Conservation (phyloP, 192 early-diverging fungal genomes). For the Backusella luteola region DNA sequence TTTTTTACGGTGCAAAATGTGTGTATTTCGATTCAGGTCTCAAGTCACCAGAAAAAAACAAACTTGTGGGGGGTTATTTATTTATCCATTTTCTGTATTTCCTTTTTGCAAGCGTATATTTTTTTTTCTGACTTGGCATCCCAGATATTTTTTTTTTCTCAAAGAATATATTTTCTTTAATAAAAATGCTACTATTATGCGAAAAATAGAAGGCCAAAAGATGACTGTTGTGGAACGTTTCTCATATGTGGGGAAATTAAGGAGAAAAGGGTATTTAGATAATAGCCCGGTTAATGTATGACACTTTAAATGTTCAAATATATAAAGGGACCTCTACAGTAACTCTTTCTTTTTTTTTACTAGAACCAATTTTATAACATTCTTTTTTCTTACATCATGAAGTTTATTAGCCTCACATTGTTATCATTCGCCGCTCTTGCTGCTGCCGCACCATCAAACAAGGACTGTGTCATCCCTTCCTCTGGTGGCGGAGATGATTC, state of each 20-base stretch:
- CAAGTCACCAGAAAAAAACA: no score
- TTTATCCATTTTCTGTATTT: not conserved
- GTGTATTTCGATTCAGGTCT: no score
- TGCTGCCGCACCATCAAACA: not conserved
- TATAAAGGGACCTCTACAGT: not conserved
- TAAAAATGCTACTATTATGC: not conserved
- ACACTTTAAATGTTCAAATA: not conserved
- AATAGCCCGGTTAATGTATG: not conserved
- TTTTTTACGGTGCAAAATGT: not conserved
- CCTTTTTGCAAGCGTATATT: no score
- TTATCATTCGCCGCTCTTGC: not conserved
- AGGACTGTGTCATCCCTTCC: not conserved
- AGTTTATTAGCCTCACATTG: not conserved
- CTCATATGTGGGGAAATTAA: not conserved
- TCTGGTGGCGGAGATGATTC: slow-evolving; percentile 11
- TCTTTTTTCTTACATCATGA: not conserved
- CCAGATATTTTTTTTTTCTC: not conserved
- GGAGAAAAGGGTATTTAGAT: not conserved
- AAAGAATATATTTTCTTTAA: not conserved
- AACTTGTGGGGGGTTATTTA: not conserved
- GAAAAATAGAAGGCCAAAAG: not conserved
- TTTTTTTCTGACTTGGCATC: no score
- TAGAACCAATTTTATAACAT: not conserved
- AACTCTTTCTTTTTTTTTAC: not conserved
- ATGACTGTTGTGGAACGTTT: not conserved